Evolutionary conservation across 2,329 filamentous ascomycete species (phyloP).

Genomic region (Pseudogymnoascus sp.): DNA sequence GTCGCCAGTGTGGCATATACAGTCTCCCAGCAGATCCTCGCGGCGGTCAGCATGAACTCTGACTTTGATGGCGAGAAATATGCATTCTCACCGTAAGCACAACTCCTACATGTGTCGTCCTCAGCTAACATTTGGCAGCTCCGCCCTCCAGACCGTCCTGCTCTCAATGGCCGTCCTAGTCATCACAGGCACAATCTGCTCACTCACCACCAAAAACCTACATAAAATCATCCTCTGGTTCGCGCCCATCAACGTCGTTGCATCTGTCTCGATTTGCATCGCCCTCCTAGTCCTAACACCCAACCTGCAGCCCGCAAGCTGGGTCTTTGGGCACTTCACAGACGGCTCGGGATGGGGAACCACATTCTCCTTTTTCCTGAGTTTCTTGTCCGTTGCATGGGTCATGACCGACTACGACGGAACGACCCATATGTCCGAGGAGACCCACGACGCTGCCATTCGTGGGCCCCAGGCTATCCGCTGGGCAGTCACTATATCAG

Average conservation of each 20-base stretch:
- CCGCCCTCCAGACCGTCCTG: slow-evolving; percentile 48
- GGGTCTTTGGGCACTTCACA: slow-evolving; percentile 53
- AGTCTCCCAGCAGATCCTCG: slow-evolving; percentile 55
- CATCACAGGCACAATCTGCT: slow-evolving; percentile 50
- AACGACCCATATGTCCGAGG: slow-evolving; percentile 61
- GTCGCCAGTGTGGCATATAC: slow-evolving; percentile 56
- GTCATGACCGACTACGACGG: slow-evolving; percentile 64
- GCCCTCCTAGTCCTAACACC: slow-evolving; percentile 49
- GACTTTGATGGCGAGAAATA: slow-evolving; percentile 40
- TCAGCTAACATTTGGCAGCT: slow-evolving; percentile 30
- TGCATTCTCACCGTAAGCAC: slow-evolving; percentile 47
- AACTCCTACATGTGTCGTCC: not conserved
- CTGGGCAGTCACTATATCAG: slow-evolving; percentile 50
- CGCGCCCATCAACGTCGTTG: slow-evolving; percentile 56
- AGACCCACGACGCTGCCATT: slow-evolving; percentile 55
- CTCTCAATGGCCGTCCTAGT: slow-evolving; percentile 48
- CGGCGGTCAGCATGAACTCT: slow-evolving; percentile 54
- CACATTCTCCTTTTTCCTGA: slow-evolving; percentile 52
- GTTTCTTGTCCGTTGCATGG: slow-evolving; percentile 48
- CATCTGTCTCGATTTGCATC: slow-evolving; percentile 52
- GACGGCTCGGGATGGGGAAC: slow-evolving; percentile 56
- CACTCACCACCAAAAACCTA: slow-evolving; percentile 50
- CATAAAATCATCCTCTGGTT: slow-evolving; percentile 56
- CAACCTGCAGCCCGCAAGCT: slow-evolving; percentile 47
- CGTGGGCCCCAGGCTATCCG: slow-evolving; percentile 52